phyloP scores from a whole-genome alignment of 2,329 filamentous ascomycete species.

The Blumeria graminis region DNA sequence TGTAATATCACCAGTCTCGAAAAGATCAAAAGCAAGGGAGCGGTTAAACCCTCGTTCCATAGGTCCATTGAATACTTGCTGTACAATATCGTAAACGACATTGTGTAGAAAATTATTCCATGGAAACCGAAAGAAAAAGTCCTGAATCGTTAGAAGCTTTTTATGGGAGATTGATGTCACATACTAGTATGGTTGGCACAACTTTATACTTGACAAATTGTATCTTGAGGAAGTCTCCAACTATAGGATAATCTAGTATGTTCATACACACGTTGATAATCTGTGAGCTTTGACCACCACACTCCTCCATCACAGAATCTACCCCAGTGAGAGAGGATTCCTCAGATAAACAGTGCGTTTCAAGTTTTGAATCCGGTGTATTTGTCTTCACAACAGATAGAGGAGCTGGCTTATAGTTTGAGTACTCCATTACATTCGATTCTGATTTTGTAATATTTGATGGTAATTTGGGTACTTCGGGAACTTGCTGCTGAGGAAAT shows the following conservation, averaged over 20 bases:
- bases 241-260: slow-evolving; percentile 26
- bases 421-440: slow-evolving; percentile 22
- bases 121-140: slow-evolving; percentile 94
- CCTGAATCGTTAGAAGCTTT: slow-evolving; percentile 24
- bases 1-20: slow-evolving; percentile 74
- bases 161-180: slow-evolving; percentile 14
- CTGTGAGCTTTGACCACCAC: background rate
- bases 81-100: slow-evolving; percentile 94
- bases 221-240: slow-evolving; percentile 85
- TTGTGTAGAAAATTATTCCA: slow-evolving; percentile 99
- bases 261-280: background rate
- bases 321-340: background rate
- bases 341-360: too few species aligned
- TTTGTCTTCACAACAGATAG: slow-evolving; percentile 27
- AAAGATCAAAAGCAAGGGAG: slow-evolving; percentile 71
- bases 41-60: slow-evolving; percentile 94
- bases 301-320: background rate
- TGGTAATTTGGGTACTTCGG: background rate
- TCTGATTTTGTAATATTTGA: background rate
- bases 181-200: slow-evolving; percentile 82
- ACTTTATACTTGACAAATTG: slow-evolving; percentile 89
- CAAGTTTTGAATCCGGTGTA: background rate
- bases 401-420: slow-evolving; percentile 45
- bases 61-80: slow-evolving; percentile 95
- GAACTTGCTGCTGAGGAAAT: too few species aligned